Base-by-base conservation (phyloP, 371 early-diverging fungal species). In the Mucor lusitanicus region DNA sequence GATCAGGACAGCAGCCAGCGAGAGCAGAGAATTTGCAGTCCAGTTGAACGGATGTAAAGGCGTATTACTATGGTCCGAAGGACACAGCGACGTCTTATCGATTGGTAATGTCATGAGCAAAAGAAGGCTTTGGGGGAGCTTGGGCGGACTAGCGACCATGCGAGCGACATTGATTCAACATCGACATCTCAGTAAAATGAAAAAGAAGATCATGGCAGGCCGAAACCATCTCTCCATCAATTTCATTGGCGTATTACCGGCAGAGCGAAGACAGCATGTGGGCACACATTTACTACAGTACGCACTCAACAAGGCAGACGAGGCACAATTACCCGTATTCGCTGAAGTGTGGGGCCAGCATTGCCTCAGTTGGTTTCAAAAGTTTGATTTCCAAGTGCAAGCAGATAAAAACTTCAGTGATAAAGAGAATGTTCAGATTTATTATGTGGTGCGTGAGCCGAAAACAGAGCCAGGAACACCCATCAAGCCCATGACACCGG, bases 41-140 rank as follows among this genome's bases (percentile, higher is more conserved):
- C 77, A 76, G 37, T 50, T 76, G 9, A 71, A 73, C 57, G 77
- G 77, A 1, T 73, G 74, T 33, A 70, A 71, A 35, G 77, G 73
- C 4, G 67, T 76, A 1, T 25, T 76, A 27, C 33, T 76, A 11
- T 76, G 77, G 77, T 73, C 77, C 17, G 68, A 64, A 33, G 66
- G 71, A 32, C 57, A 65, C 42, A 61, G 64, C 25, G 72, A 72
- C 6, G 28, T 64, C 25, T 30, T 72, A 21, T 61, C 72, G 0
- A 37, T 72, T 2, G 68, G 65, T 25, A 68, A 68, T 42, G 68
- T 62, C 3, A 61, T 72, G 39, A 37, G 59, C 6, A 71, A 71
- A 58, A 65, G 68, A 54, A 71, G 64, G 32, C 64, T 74, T 17
- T 68, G 68, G 65, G 61, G 44, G 6, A 65, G 55, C 25, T 48